Evolutionary conservation across 2,329 filamentous ascomycete species (phyloP), one percentile per base, ranked within the genome.

Genomic region (Exutisphaerella laricina): DNA sequence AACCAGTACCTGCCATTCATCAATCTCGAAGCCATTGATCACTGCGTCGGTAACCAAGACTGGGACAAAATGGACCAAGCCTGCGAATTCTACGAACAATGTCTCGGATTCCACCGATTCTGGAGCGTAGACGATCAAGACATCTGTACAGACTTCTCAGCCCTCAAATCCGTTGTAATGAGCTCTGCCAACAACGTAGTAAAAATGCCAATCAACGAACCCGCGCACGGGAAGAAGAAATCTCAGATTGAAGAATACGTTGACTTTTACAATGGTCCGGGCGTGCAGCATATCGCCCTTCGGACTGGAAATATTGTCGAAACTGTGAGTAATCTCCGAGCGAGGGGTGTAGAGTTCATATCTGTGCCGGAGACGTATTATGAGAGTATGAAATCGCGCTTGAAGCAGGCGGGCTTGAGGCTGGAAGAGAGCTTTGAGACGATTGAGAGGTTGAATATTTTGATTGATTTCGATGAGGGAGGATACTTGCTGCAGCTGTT

Each of bases 171-270:
- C 59, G 82, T 96, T 59, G 90, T 96, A 61, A 95, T 96, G 88
- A 79, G 85, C 30, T 87, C 82, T 4, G 38, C 80, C 47, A 87
- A 89, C 70, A 84, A 90, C 45, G 66, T 84, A 4, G 88, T 96
- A 67, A 96, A 96, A 71, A 96, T 96, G 88, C 90, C 90, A 58
- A 94, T 97, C 77, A 96, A 96, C 72, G 89, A 96, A 70, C 90
- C 90, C 1, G 90, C 90, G 0, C 72, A 78, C 1, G 90, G 89
- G 46, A 92, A 92, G 71, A 90, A 87, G 69, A 86, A 88, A 66
- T 87, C 82, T 8, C 90, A 97, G 70, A 96, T 97, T 56, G 89
- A 96, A 66, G 90, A 96, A 44, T 73, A 71, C 44, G 81, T 96
- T 54, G 75, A 86, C 63, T 96, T 92, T 73, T 94, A 95, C 71